phyloP scores from a whole-genome alignment of 805 yeast genomes.

The Cyberlindnera euphorbiiphila region DNA sequence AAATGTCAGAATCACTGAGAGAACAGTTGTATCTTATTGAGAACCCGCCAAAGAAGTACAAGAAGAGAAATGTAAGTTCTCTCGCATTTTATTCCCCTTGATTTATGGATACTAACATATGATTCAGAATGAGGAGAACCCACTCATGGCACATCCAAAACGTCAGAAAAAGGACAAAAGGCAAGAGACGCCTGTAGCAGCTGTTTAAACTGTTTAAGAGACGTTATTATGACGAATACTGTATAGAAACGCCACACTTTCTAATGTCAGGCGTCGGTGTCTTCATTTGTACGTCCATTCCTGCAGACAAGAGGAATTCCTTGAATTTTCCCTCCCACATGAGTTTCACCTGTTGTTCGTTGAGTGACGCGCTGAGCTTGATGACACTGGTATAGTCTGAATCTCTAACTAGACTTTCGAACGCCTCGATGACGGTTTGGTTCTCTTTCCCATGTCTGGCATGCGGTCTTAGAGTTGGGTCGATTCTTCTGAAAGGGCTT shows the following conservation, averaged over 20 bases:
- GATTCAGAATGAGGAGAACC: conserved; percentile 14
- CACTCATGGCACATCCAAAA: conserved; percentile 12
- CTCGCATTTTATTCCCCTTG: not conserved
- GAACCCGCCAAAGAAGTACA: conserved; percentile 37
- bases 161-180: conserved; percentile 12
- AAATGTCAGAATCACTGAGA: conserved; percentile 60
- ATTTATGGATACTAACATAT: conserved; percentile 8
- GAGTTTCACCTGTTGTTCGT: conserved; percentile 54
- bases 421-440: conserved; percentile 45
- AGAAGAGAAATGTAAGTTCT: conserved; percentile 24
- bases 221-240: conserved; percentile 52
- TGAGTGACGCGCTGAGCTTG: conserved; percentile 67
- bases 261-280: conserved; percentile 44
- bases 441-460: conserved; percentile 30
- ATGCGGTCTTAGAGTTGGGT: conserved; percentile 31
- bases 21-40: conserved; percentile 53
- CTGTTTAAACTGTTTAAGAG: not conserved
- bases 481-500: conserved; percentile 15
- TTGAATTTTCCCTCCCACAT: conserved; percentile 88
- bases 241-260: conserved; percentile 56
- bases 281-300: conserved; percentile 49
- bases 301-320: conserved; percentile 76
- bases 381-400: conserved; percentile 66
- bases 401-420: conserved; percentile 45
- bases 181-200: not conserved